These are phyloP conservation scores for Prunus mongolica DNA, from an alignment of 306 rosid species.

Conservation along the genomic window DNA sequence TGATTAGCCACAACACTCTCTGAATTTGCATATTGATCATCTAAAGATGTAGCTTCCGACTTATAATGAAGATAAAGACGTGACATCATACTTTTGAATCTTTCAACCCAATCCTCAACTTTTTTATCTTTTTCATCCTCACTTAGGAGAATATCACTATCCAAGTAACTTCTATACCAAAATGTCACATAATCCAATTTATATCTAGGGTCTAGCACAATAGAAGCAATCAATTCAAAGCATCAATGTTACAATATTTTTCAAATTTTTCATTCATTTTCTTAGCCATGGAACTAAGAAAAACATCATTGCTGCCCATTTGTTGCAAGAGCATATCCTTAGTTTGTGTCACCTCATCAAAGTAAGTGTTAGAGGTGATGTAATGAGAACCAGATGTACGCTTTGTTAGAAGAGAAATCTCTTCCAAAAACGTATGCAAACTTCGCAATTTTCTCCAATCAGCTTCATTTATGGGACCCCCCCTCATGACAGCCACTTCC, in stretches of 20 bases:
- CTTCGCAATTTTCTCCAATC: not conserved
- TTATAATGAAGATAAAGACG: too few species aligned
- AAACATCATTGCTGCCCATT: too few species aligned
- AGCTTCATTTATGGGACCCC: too few species aligned
- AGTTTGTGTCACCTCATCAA: not conserved
- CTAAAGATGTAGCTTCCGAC: not conserved
- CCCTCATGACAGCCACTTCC: not conserved
- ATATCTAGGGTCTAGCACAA: not conserved
- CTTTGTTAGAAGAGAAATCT: not conserved
- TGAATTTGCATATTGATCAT: too few species aligned
- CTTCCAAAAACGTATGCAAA: not conserved
- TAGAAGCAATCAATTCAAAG: not conserved
- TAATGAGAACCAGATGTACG: not conserved
- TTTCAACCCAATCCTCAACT: too few species aligned
- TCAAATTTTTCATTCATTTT: not conserved
- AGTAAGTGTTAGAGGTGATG: not conserved
- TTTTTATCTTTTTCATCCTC: not conserved
- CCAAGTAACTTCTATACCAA: not conserved
- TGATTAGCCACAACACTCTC: not conserved
- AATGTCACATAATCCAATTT: not conserved
- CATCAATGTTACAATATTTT: not conserved
- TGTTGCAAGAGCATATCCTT: not conserved
- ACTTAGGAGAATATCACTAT: not conserved
- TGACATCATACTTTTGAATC: not conserved
- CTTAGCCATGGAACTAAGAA: not conserved